Conservation (phyloP, 495 filamentous ascomycete species). For the Pseudoneurospora amorphoporcata region DNA sequence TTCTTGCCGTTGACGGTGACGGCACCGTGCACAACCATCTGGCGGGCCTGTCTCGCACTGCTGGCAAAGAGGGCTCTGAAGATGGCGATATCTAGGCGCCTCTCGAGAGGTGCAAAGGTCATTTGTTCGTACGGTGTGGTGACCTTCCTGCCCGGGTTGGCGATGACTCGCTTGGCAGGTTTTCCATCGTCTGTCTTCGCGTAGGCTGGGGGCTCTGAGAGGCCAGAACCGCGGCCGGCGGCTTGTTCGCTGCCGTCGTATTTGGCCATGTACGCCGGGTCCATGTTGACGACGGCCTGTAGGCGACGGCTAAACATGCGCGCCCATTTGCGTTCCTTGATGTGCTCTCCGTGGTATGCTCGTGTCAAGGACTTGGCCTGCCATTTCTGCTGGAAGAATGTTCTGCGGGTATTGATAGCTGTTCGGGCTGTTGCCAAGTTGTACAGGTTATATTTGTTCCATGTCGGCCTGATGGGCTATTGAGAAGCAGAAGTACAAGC, state of each 20-base stretch:
- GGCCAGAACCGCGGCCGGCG: constrained; percentile 70
- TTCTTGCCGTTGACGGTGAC: constrained; percentile 95
- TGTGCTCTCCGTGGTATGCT: constrained; percentile 87
- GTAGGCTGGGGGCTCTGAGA: background rate
- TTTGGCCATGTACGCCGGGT: constrained; percentile 59
- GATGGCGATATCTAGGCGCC: constrained; percentile 82
- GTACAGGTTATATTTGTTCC: constrained; percentile 96
- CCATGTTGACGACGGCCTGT: constrained; percentile 76
- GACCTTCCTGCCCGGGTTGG: background rate
- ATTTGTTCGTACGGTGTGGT: constrained; percentile 81
- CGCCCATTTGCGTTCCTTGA: constrained; percentile 81
- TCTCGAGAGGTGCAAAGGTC: constrained; percentile 82
- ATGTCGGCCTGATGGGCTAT: constrained; percentile 90
- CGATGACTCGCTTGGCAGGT: background rate
- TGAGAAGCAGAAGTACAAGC: background rate
- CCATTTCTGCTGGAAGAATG: constrained; percentile 99
- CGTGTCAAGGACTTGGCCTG: constrained; percentile 68
- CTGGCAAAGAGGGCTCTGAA: constrained; percentile 90
- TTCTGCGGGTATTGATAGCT: constrained; percentile 25
- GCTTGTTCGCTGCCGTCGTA: constrained; percentile 73
- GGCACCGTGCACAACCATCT: constrained; percentile 84
- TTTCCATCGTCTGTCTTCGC: background rate
- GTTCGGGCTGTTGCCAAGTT: constrained; percentile 50
- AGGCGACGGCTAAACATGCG: constrained; percentile 78
- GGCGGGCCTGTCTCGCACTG: constrained; percentile 86